phyloP scores from a whole-genome alignment of 257 asterid genomes.

The Lithospermum erythrorhizon region DNA sequence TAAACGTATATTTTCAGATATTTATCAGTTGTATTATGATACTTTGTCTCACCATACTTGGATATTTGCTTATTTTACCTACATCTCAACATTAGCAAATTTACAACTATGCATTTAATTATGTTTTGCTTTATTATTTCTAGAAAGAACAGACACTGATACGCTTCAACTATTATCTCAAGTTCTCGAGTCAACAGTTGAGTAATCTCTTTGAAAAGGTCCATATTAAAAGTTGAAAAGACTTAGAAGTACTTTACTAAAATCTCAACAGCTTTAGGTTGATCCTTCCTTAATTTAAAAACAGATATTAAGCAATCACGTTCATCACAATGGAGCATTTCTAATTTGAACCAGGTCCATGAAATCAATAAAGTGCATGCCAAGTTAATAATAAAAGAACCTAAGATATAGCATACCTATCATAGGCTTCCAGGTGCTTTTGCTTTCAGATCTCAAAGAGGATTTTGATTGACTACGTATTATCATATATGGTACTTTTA shows the following conservation, averaged over 20 bases:
- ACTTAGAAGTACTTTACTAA: slow-evolving; percentile 53
- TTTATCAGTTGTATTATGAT: too few species aligned
- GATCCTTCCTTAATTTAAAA: slow-evolving; percentile 38
- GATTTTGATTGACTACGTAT: slow-evolving; percentile 49
- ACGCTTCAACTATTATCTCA: slow-evolving; percentile 24
- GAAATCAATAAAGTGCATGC: neutral
- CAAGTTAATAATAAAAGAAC: neutral
- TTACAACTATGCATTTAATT: neutral
- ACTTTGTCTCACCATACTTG: slow-evolving; percentile 57
- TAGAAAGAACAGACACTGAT: neutral
- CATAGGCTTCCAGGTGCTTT: slow-evolving; percentile 46
- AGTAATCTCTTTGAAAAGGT: slow-evolving; percentile 57
- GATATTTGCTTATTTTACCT: slow-evolving; percentile 55
- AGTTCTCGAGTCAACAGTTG: slow-evolving; percentile 55
- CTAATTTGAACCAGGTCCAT: neutral
- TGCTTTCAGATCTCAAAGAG: slow-evolving; percentile 54
- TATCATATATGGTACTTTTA: too few species aligned
- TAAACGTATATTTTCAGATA: too few species aligned
- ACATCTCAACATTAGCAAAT: slow-evolving; percentile 5
- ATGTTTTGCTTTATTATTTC: neutral
- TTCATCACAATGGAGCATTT: slow-evolving; percentile 1
- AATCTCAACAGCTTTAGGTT: slow-evolving; percentile 50
- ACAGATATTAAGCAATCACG: neutral
- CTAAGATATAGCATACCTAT: slow-evolving; percentile 22
- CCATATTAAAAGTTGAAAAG: slow-evolving; percentile 52